Percentiles rank a stretch among this genome's conserved stretches.
Conservation (phyloP, 176 grass and related monocot species). For the Lolium perenne region DNA sequence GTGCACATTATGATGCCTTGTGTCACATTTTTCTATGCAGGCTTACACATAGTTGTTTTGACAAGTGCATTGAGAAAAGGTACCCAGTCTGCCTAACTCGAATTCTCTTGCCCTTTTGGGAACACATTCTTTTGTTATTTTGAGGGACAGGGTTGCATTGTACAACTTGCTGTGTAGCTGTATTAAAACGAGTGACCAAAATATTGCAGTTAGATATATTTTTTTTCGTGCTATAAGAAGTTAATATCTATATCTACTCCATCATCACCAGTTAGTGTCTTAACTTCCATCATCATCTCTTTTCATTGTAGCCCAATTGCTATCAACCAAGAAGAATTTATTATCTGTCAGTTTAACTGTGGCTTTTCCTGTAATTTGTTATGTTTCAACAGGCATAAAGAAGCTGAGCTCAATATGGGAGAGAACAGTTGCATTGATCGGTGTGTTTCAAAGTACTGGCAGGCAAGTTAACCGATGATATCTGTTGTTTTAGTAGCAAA, state of each 20-base stretch:
- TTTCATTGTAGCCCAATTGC: no score
- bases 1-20: constrained; percentile 16
- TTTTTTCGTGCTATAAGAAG: not conserved
- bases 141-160: not conserved
- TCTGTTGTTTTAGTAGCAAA: constrained; percentile 7
- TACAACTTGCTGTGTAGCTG: constrained; percentile 3
- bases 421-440: constrained; percentile 99
- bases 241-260: not conserved
- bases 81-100: constrained; percentile 30
- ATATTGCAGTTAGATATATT: not conserved
- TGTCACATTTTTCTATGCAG: constrained; percentile 49
- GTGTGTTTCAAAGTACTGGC: constrained; percentile 97
- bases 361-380: not conserved
- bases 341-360: constrained; percentile 8
- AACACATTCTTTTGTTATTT: not conserved
- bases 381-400: constrained; percentile 76
- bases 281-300: no score
- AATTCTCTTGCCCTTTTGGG: constrained; percentile 22
- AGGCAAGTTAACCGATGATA: constrained; percentile 54
- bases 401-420: constrained; percentile 96
- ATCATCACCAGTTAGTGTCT: no score
- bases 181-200: not conserved
- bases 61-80: constrained; percentile 95
- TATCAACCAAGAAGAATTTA: no score
- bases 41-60: constrained; percentile 82